Base-by-base conservation (phyloP, 805 yeast species). In the Groenewaldozyma salmanticensis region DNA sequence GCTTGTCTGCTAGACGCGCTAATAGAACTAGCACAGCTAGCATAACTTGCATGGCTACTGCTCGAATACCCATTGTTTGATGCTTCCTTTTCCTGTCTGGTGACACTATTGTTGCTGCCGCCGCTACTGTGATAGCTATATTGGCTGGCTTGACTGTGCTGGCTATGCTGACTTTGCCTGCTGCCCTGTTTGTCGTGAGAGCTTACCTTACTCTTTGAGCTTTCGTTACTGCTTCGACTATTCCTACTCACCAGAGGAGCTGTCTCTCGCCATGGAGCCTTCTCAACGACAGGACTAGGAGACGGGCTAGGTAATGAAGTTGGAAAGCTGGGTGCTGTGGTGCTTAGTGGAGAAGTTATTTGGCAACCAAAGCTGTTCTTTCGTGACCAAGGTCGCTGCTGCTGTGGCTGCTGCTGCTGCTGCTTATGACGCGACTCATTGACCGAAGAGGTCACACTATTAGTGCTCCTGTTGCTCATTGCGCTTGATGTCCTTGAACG, bases 401-500 rank as follows among this genome's bases (percentile, higher is more conserved):
- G 32, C 13, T 17, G 16, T 21, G n/a, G 33, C 21, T 36, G 20
- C 34, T 21, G 33, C 9, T 9, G 13, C 17, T 36, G 37, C 16
- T 19, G 34, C 17, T 37, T n/a, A n/a, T n/a, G n/a, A n/a, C n/a
- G n/a, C n/a, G n/a, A n/a, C n/a, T n/a, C 15, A 6, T n/a, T 15
- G 15, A 15, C 16, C 13, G 33, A 18, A 6, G 15, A 31, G n/a
- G 21, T 33, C 13, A 17, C 22, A 18, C 21, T 35, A 18, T 27
- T 20, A 33, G 36, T 17, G 5, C 40, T 35, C 27, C 18, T 39
- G 32, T 17, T n/a, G 15, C 38, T 35, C 5, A 33, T n/a, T 5
- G 24, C 20, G 7, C 43, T 37, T 2, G 38, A 21, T 13, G 36
- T 22, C 36, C 27, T 22, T 7, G 45, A 37, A 6, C 43, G 19